These are phyloP conservation scores for Arthrobotrys musiformis DNA, from an alignment of 2,329 filamentous ascomycete genomes.

Conservation along the genomic window DNA sequence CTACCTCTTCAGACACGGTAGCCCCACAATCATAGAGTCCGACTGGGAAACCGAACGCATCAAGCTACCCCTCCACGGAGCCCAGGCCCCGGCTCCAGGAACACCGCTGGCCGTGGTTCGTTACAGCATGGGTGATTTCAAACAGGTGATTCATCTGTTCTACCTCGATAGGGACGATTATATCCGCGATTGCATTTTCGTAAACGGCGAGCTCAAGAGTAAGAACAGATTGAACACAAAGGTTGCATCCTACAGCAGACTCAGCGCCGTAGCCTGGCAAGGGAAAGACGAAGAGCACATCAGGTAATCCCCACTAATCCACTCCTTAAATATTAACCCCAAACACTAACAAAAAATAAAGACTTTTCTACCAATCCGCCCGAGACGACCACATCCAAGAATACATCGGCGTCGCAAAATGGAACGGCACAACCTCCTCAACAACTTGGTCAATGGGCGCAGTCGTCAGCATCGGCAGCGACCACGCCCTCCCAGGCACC, in stretches of 20 bases:
- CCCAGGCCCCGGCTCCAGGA: conserved; percentile 8
- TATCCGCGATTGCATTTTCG: conserved; percentile 27
- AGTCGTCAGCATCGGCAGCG: not conserved
- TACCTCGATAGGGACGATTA: conserved; percentile 26
- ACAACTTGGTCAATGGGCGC: not conserved
- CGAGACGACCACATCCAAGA: conserved; percentile 1
- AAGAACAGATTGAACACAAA: conserved; percentile 3
- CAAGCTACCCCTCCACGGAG: not conserved
- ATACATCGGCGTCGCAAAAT: not conserved
- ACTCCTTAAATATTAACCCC: not conserved
- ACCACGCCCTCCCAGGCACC: not conserved
- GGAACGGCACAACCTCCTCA: not conserved
- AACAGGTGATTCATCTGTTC: conserved; percentile 14
- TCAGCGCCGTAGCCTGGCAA: conserved; percentile 20
- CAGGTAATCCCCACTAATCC: conserved; percentile 14
- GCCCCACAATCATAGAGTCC: not conserved
- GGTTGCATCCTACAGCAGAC: conserved; percentile 8
- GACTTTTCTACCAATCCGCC: conserved; percentile 15
- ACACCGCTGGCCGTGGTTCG: conserved; percentile 6
- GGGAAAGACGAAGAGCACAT: conserved; percentile 12
- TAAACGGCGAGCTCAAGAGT: not conserved
- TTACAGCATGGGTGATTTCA: not conserved
- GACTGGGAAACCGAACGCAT: conserved; percentile 8
- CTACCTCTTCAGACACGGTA: conserved; percentile 4
- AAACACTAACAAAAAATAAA: not conserved